Conservation (phyloP, 768 basidiomycete genomes). For the Collybia nuda region DNA sequence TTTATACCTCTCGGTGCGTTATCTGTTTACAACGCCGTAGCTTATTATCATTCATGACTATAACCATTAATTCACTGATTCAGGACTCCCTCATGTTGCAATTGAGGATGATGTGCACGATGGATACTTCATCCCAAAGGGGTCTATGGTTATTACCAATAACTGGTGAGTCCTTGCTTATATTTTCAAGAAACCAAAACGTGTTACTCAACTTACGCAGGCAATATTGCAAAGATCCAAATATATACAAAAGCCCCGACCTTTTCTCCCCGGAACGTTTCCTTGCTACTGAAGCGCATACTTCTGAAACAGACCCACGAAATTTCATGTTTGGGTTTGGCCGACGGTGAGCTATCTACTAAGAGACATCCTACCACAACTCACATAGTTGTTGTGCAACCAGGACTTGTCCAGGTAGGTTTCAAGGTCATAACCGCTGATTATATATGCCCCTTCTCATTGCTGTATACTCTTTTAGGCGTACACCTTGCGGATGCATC, state of each 20-base stretch:
- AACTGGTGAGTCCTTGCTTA: conserved; percentile 11
- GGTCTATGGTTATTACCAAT: conserved; percentile 13
- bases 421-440: no score
- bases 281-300: conserved; percentile 7
- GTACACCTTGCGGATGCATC: conserved; percentile 23
- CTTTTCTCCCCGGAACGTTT: conserved; percentile 18
- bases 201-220: no score
- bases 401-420: no score
- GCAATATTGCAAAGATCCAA: not conserved
- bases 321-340: conserved; percentile 20
- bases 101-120: conserved; percentile 13
- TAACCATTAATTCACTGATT: not conserved
- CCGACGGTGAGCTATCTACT: conserved; percentile 12
- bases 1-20: conserved; percentile 9
- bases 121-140: conserved; percentile 19
- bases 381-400: no score
- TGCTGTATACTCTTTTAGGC: conserved; percentile 11
- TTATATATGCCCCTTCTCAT: no score
- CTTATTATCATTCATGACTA: no score
- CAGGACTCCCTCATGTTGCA: conserved; percentile 13
- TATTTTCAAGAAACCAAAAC: conserved; percentile 13
- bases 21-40: not conserved
- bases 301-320: conserved; percentile 14
- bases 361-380: no score
- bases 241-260: conserved; percentile 17